Conservation (phyloP, 1,284 basidiomycete genomes). For the Cutaneotrichosporon sp. region DNA sequence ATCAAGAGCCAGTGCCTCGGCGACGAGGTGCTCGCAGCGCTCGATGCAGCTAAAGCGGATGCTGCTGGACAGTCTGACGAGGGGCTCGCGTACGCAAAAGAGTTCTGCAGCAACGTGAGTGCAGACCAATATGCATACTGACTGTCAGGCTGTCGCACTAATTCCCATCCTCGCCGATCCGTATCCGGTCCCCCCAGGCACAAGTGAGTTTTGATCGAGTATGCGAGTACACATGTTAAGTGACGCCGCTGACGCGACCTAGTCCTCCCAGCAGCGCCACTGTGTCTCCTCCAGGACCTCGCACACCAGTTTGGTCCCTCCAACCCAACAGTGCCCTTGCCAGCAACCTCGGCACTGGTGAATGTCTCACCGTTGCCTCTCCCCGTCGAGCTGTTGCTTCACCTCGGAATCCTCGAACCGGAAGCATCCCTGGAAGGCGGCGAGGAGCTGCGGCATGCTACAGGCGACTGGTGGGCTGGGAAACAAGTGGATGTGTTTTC, state of each 20-base stretch:
- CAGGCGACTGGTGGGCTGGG: conserved; percentile 23
- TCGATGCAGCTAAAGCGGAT: conserved; percentile 14
- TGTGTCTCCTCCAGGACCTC: conserved; percentile 39
- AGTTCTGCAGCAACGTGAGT: conserved; percentile 31
- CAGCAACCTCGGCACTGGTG: conserved; percentile 21
- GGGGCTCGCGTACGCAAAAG: conserved; percentile 22
- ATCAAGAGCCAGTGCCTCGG: conserved; percentile 31
- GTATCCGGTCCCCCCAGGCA: conserved; percentile 19
- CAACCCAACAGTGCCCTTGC: conserved; percentile 19
- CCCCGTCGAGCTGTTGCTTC: conserved; percentile 27
- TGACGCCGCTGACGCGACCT: conserved; percentile 11
- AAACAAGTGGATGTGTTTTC: conserved; percentile 13
- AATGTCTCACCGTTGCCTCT: conserved; percentile 35
- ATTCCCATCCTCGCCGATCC: conserved; percentile 20
- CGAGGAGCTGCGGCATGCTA: conserved; percentile 13
- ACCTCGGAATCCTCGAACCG: conserved; percentile 27
- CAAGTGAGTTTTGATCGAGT: conserved; percentile 12
- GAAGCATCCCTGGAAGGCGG: conserved; percentile 1
- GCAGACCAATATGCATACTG: conserved; percentile 1
- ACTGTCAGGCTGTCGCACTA: conserved; percentile 19
- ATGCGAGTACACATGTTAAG: neutral
- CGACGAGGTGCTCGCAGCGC: conserved; percentile 27
- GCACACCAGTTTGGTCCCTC: conserved; percentile 21
- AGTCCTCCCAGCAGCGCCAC: conserved; percentile 31
- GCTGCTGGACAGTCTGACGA: conserved; percentile 10